These are phyloP conservation scores for Zizania latifolia DNA, from an alignment of 176 grass and related monocot species.

Conservation along the genomic window DNA sequence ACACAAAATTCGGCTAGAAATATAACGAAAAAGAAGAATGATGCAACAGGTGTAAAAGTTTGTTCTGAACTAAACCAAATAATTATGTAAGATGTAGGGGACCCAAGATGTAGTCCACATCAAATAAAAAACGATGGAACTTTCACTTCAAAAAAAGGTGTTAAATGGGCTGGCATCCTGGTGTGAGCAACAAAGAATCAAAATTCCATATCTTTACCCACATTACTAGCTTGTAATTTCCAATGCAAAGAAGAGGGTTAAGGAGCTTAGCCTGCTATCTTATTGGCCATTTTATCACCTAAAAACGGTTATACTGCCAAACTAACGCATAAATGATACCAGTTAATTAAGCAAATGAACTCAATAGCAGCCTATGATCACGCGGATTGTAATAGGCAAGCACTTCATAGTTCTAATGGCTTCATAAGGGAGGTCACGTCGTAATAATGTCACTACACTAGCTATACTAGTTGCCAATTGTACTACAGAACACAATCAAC, in stretches of 20 bases:
- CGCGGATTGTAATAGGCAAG: not conserved
- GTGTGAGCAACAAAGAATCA: not conserved
- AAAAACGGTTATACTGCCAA: not conserved
- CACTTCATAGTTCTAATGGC: too few relatives aligned
- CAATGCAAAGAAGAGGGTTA: not conserved
- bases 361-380: not conserved
- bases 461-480: not conserved
- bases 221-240: not conserved
- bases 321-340: not conserved
- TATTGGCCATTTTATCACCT: not conserved
- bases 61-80: not conserved
- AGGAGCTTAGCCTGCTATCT: not conserved
- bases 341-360: not conserved
- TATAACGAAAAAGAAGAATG: not conserved
- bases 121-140: too few relatives aligned
- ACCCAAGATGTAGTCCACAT: too few relatives aligned
- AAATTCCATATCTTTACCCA: not conserved
- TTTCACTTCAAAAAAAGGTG: too few relatives aligned
- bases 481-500: too few relatives aligned
- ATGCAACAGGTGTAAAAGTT: not conserved
- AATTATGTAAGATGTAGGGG: not conserved
- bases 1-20: not conserved
- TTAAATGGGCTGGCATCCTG: too few relatives aligned
- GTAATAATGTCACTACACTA: too few relatives aligned
- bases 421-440: not conserved